These are phyloP conservation scores for Crithidia bombi DNA, from an alignment of 208 protist genomes.

Conservation along the genomic window DNA sequence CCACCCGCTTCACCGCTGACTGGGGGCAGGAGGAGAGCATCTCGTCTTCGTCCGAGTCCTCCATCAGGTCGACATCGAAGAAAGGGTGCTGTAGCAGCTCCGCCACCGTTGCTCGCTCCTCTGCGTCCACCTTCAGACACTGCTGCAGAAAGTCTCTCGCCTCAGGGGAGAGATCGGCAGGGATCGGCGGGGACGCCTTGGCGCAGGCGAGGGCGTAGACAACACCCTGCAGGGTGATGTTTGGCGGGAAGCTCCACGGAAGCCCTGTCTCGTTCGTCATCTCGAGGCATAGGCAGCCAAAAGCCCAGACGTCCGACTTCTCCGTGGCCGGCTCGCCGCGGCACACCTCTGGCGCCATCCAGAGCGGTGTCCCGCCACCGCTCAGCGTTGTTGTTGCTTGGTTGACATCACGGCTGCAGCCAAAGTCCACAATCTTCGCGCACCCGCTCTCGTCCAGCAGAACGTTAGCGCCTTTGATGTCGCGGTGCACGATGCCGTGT, in stretches of 20 bases:
- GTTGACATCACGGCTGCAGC: slow-evolving; percentile 83
- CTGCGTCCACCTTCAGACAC: slow-evolving; percentile 68
- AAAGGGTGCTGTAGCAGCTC: slow-evolving; percentile 82
- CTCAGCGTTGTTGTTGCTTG: slow-evolving; percentile 45
- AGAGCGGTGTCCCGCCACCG: slow-evolving; percentile 70
- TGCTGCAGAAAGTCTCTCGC: slow-evolving; percentile 71
- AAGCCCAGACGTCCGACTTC: slow-evolving; percentile 85
- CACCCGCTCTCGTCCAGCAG: slow-evolving; percentile 83
- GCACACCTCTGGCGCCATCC: slow-evolving; percentile 90
- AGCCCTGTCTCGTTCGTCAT: slow-evolving; percentile 77
- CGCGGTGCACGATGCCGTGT: slow-evolving; percentile 85
- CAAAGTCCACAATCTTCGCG: slow-evolving; percentile 95
- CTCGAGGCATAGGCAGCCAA: slow-evolving; percentile 83
- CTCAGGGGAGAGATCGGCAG: slow-evolving; percentile 48
- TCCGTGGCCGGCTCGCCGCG: slow-evolving; percentile 59
- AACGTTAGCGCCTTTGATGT: slow-evolving; percentile 93
- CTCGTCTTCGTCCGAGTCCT: slow-evolving; percentile 49
- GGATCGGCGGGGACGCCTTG: slow-evolving; percentile 61
- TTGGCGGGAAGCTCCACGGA: slow-evolving; percentile 65
- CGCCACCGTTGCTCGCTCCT: slow-evolving; percentile 55
- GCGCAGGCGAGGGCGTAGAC: slow-evolving; percentile 72
- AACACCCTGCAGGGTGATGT: slow-evolving; percentile 60
- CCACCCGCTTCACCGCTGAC: slow-evolving; percentile 45
- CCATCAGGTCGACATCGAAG: slow-evolving; percentile 56
- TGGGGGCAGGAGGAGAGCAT: slow-evolving; percentile 45